phyloP scores from a whole-genome alignment of 352 stramenopile species.

The Elongisporangium prolatum region DNA sequence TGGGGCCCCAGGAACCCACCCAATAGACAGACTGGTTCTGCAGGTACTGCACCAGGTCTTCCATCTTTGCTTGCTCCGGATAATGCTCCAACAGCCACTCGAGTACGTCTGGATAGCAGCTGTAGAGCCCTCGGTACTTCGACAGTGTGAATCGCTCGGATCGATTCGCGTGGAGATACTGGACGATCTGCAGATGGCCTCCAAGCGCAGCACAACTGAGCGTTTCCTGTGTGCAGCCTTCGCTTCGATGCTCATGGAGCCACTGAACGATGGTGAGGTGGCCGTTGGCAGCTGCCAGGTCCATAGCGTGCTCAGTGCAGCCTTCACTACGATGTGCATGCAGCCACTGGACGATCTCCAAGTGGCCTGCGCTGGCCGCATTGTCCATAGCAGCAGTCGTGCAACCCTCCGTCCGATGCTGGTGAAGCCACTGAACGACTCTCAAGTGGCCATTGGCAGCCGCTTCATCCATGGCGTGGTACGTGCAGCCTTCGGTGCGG shows the following conservation, averaged over 20 bases:
- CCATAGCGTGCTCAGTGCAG: not conserved
- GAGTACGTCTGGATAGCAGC: slow-evolving; percentile 14
- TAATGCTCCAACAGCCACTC: slow-evolving; percentile 34
- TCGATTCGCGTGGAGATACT: not conserved
- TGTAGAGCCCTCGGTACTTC: not conserved
- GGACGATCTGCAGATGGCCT: not conserved
- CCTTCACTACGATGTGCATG: not conserved
- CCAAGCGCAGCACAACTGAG: not conserved
- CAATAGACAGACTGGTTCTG: not conserved
- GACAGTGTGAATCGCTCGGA: not conserved
- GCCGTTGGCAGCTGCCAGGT: slow-evolving; percentile 27
- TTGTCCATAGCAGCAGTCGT: slow-evolving; percentile 22
- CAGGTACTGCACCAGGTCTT: not conserved
- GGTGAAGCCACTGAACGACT: not conserved
- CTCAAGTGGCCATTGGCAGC: not conserved
- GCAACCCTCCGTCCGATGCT: slow-evolving; percentile 14
- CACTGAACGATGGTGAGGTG: slow-evolving; percentile 19
- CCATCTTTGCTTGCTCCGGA: not conserved
- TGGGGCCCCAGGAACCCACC: not conserved
- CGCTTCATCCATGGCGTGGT: not conserved
- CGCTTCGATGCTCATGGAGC: slow-evolving; percentile 5
- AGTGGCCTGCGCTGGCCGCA: slow-evolving; percentile 1
- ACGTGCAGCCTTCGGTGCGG: not conserved
- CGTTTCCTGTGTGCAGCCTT: slow-evolving; percentile 3
- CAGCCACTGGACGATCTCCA: not conserved